Base-by-base conservation (phyloP, 108 stramenopile genomes). In the Schizochytrium sp. region DNA sequence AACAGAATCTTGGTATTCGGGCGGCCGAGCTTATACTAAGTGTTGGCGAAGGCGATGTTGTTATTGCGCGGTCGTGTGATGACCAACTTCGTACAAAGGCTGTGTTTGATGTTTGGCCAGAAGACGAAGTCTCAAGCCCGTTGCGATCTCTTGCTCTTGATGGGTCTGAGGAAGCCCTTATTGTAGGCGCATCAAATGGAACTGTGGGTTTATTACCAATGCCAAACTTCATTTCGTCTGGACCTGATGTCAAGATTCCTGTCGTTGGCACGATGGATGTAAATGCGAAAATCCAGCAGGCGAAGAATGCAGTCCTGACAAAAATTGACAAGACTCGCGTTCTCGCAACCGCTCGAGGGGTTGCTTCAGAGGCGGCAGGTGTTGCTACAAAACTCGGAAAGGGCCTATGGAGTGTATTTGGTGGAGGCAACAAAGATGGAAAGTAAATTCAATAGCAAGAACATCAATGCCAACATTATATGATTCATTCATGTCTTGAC, bases 341-440 rank as follows among this genome's bases (percentile, higher is more conserved):
- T n/a, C 53, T 83, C 15, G 76, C 76, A 56, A 83, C 76, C 38
- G 76, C 76, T 17, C 76, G 76, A 2, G 76, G 76, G 8, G 76
- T 83, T n/a, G 76, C 76, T 8, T 38, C 76, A 7, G 76, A 83
- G 76, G 76, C 76, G 8, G 76, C 53, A 10, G 76, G 76, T 49
- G 76, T 83, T 8, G 76, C 76, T 5, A 55, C 76, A 56, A 83
- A 83, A 53, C 19, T 83, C 28, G 76, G 50, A 17, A 49, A 55
- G 47, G 76, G 76, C 1, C 55, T 83, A n/a, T 55, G 28, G 50
- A 83, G 76, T 53, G 76, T 83, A 47, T 83, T 83, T 42, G 76
- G 76, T 10, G 76, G 76, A n/a, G 47, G 28, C 17, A n/a, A 72
- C 28, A 41, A n/a, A n/a, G 59, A n/a, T 60, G 17, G 17, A 60